Percentiles rank a stretch among this genome's conserved stretches.
Evolutionary conservation across 371 early-diverging fungal species (phyloP).

Genomic region (Apophysomyces variabilis): DNA sequence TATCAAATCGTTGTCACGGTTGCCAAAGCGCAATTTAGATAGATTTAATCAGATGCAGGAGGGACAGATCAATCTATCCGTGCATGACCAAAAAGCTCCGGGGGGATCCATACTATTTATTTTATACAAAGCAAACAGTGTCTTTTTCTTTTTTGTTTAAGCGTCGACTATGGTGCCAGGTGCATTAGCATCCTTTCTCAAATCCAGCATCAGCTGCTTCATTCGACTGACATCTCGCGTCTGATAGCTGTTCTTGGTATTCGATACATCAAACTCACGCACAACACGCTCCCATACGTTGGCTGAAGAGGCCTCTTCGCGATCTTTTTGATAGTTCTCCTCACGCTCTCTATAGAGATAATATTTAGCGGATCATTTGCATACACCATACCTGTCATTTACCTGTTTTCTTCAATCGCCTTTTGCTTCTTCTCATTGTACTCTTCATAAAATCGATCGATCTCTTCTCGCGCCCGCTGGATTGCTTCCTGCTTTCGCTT

Average conservation of each 20-base stretch:
- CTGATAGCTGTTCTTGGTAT: slow-evolving; percentile 44
- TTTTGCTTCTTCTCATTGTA: slow-evolving; percentile 90
- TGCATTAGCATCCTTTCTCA: slow-evolving; percentile 80
- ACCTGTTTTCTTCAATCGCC: slow-evolving; percentile 79
- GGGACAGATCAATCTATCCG: too few species aligned
- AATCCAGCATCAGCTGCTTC: slow-evolving; percentile 82
- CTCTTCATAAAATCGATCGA: slow-evolving; percentile 94
- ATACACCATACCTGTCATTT: slow-evolving; percentile 9
- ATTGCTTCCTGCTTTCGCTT: slow-evolving; percentile 74
- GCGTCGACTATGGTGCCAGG: slow-evolving; percentile 69
- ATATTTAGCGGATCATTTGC: not conserved
- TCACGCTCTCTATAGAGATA: slow-evolving; percentile 53
- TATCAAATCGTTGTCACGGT: not conserved
- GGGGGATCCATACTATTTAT: too few species aligned
- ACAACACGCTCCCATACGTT: slow-evolving; percentile 79
- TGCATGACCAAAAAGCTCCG: too few species aligned
- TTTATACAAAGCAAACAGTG: not conserved
- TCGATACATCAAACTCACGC: slow-evolving; percentile 66
- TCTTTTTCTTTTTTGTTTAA: slow-evolving; percentile 20
- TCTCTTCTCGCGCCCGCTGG: slow-evolving; percentile 75
- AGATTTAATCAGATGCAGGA: too few species aligned
- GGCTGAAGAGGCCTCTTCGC: slow-evolving; percentile 68
- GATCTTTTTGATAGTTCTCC: slow-evolving; percentile 48
- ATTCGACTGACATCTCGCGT: slow-evolving; percentile 76
- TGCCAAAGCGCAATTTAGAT: not conserved